These are phyloP conservation scores for Pleurotus eryngii DNA, from an alignment of 768 basidiomycete genomes.

Conservation along the genomic window DNA sequence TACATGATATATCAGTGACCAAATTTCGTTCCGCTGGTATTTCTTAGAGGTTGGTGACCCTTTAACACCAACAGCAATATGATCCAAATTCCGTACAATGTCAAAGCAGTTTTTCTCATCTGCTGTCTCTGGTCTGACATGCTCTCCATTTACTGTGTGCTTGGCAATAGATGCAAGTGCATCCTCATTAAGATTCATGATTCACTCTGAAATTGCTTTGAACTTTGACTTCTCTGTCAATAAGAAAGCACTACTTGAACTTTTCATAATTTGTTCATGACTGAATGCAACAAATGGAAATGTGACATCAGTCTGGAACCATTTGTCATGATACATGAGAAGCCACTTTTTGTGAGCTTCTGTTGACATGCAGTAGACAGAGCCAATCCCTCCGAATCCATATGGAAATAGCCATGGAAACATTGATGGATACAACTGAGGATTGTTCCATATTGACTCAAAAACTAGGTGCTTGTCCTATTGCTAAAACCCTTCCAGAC, in stretches of 20 bases:
- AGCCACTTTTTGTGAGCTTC: conserved; percentile 21
- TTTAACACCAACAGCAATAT: conserved; percentile 26
- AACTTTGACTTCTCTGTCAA: conserved; percentile 24
- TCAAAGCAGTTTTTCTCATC: conserved; percentile 32
- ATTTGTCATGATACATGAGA: conserved; percentile 22
- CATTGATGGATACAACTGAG: conserved; percentile 19
- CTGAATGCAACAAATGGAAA: no score
- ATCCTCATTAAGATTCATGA: conserved; percentile 18
- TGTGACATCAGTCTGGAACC: no score
- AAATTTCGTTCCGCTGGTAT: background rate
- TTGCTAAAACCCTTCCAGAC: conserved; percentile 14
- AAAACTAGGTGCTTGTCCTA: conserved; percentile 17
- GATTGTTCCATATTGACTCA: conserved; percentile 22
- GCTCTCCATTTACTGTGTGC: conserved; percentile 20
- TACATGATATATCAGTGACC: background rate
- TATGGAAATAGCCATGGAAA: conserved; percentile 39
- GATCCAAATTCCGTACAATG: conserved; percentile 30
- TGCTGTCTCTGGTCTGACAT: conserved; percentile 21
- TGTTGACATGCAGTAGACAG: conserved; percentile 11
- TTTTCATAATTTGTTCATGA: conserved; percentile 24
- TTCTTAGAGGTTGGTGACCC: conserved; percentile 16
- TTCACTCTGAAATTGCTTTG: conserved; percentile 16
- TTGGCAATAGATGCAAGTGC: conserved; percentile 16
- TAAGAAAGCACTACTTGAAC: conserved; percentile 22
- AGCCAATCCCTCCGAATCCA: conserved; percentile 29